These are phyloP conservation scores for Tolypocladium nubicola DNA, from an alignment of 2,329 filamentous ascomycete genomes.

Conservation along the genomic window DNA sequence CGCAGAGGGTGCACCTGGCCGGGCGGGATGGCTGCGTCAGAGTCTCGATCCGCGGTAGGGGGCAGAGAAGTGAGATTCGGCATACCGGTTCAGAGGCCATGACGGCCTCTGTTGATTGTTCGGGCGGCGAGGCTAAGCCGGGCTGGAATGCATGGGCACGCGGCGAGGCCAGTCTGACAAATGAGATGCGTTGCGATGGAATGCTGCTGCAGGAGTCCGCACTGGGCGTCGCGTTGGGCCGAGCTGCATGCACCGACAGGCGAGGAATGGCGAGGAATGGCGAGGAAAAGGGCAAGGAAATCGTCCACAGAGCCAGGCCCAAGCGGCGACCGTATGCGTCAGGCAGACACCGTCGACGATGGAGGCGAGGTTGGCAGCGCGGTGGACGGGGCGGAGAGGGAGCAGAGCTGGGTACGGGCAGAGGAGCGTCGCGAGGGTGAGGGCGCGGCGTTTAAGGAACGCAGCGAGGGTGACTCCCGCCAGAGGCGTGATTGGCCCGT, in stretches of 20 bases:
- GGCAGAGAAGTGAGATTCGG: conserved; percentile 8
- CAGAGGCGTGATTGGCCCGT: conserved; percentile 1
- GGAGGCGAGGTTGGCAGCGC: not conserved
- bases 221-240: not conserved
- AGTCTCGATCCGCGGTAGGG: not conserved
- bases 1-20: conserved; percentile 63
- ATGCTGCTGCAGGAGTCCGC: conserved; percentile 15
- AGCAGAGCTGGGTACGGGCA: not conserved
- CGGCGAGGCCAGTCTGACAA: conserved; percentile 9
- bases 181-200: conserved; percentile 12
- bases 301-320: not conserved
- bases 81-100: conserved; percentile 30
- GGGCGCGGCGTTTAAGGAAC: conserved; percentile 2
- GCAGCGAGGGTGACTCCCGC: conserved; percentile 1
- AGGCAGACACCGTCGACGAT: not conserved
- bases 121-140: conserved; percentile 10
- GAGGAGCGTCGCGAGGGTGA: not conserved
- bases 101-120: conserved; percentile 13
- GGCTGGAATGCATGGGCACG: conserved; percentile 22
- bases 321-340: conserved; percentile 1
- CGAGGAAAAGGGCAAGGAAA: not conserved
- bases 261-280: not conserved
- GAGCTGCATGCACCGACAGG: not conserved
- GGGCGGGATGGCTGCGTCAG: conserved; percentile 4
- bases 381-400: not conserved